Base-by-base conservation (phyloP, 2,329 filamentous ascomycete species). In the Teratosphaeria nubilosa region DNA sequence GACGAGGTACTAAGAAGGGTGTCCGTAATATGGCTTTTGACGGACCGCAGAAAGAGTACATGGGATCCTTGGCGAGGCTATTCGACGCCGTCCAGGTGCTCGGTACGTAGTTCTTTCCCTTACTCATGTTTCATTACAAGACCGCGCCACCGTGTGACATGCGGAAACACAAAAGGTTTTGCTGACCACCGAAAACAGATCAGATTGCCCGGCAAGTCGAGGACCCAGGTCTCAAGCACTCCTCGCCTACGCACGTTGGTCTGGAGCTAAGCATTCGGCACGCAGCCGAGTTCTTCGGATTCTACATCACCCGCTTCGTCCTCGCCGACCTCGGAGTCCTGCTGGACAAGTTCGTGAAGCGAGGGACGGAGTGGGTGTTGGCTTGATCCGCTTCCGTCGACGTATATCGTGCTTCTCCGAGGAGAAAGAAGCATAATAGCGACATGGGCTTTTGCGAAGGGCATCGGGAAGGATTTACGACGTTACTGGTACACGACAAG, bases 141-240 rank as follows among this genome's bases (percentile, higher is more conserved):
- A 30, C 27, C 27, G 27, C 27, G 27, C 32, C 13, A 11, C 53
- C 20, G 53, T 54, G n/a, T 51, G 34, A 24, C 34, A 41, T 24
- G 6, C 24, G 20, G 14, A 10, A 25, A 58, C 50, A 53, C 58
- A 53, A 56, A 58, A 30, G 34, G 31, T 27, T 4, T 6, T 48
- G 41, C 41, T 48, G 41, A 48, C 41, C 41, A 9, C 41, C 20
- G 16, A 20, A n/a, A 54, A 45, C 66, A 95, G 91, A 96, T 78
- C 90, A 95, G 83, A 92, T 97, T 72, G 90, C 91, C 56, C 88
- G 92, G 64, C 92, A 96, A 77, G 91, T 96, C 53, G 92, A 96
- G 71, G 92, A 97, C 70, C 92, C 92, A 5, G 92, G 92, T 10
- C 82, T 97, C 57, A 88, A 89, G 65, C 90, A 94, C 74, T 91